Evolutionary conservation across 805 yeast genomes (phyloP).

Genomic region (Cyberlindnera xylosilytica): DNA sequence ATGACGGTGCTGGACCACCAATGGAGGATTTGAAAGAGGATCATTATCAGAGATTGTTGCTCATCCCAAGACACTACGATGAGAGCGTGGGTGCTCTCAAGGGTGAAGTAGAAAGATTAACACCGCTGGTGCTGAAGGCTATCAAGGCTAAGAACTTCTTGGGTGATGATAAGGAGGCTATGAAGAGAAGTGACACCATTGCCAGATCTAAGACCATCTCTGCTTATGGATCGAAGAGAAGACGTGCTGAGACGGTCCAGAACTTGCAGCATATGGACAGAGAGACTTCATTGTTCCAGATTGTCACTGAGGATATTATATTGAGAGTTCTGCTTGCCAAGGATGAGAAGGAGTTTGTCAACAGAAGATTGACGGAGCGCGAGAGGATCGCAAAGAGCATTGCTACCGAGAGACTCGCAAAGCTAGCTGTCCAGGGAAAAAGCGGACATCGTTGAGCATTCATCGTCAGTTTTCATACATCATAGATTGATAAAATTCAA

Average conservation of each 20-base stretch:
- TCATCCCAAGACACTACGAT: constrained; percentile 66
- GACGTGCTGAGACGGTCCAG: constrained; percentile 45
- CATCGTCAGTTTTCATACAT: too few relatives aligned
- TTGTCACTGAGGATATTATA: constrained; percentile 61
- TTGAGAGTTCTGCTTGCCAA: constrained; percentile 68
- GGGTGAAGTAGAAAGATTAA: constrained; percentile 55
- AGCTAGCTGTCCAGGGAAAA: constrained; percentile 20
- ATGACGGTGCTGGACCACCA: constrained; percentile 79
- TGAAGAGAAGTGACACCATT: constrained; percentile 40
- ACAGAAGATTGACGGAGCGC: constrained; percentile 56
- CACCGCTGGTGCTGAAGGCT: constrained; percentile 50
- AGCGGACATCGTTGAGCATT: not conserved
- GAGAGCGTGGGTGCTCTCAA: constrained; percentile 43
- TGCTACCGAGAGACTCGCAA: constrained; percentile 31
- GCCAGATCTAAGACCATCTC: constrained; percentile 64
- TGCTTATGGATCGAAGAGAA: constrained; percentile 66
- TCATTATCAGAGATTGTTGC: constrained; percentile 59
- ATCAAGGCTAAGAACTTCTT: constrained; percentile 45
- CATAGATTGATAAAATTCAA: too few relatives aligned
- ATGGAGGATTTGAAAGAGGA: constrained; percentile 57
- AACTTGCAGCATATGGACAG: constrained; percentile 38
- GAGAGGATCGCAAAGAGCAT: constrained; percentile 39
- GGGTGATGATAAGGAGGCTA: constrained; percentile 31
- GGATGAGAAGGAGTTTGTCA: constrained; percentile 58
- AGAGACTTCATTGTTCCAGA: constrained; percentile 37